Conservation (phyloP, 768 basidiomycete genomes). For the Zangia roseola region DNA sequence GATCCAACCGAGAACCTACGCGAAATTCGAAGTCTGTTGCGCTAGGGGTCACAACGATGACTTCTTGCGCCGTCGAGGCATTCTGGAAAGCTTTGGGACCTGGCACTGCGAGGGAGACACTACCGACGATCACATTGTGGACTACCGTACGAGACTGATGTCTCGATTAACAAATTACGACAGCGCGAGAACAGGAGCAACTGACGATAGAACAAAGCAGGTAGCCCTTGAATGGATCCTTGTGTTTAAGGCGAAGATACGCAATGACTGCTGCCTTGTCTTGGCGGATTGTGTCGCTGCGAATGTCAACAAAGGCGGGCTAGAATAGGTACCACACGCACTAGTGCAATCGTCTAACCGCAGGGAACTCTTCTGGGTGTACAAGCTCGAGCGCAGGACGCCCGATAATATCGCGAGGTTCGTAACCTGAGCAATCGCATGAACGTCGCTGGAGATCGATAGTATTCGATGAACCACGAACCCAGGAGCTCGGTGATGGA, state of each 20-base stretch:
- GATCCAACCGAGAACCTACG: constrained; percentile 34
- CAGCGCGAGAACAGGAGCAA: constrained; percentile 9
- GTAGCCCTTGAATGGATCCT: constrained; percentile 74
- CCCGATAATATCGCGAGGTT: constrained; percentile 69
- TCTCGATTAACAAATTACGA: constrained; percentile 5
- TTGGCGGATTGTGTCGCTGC: constrained; percentile 69
- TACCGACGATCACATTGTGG: constrained; percentile 72
- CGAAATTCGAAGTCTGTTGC: constrained; percentile 53
- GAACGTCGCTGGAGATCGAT: neutral
- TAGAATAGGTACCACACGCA: constrained; percentile 24
- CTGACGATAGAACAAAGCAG: constrained; percentile 72
- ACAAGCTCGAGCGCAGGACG: constrained; percentile 71
- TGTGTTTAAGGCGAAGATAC: constrained; percentile 78
- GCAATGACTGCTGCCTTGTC: constrained; percentile 80
- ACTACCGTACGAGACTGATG: constrained; percentile 61
- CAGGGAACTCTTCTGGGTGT: constrained; percentile 74
- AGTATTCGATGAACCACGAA: constrained; percentile 17
- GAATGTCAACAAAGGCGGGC: neutral
- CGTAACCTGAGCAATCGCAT: constrained; percentile 51
- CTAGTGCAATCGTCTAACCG: constrained; percentile 71
- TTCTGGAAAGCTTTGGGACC: constrained; percentile 76
- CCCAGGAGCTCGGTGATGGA: constrained; percentile 67
- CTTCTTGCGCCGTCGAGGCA: constrained; percentile 80
- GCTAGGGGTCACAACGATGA: constrained; percentile 66
- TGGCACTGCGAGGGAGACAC: constrained; percentile 74